Percentiles rank a stretch among this genome's conserved stretches.
Evolutionary conservation across 306 rosid species (phyloP).

Genomic region (Corylus heterophylla): DNA sequence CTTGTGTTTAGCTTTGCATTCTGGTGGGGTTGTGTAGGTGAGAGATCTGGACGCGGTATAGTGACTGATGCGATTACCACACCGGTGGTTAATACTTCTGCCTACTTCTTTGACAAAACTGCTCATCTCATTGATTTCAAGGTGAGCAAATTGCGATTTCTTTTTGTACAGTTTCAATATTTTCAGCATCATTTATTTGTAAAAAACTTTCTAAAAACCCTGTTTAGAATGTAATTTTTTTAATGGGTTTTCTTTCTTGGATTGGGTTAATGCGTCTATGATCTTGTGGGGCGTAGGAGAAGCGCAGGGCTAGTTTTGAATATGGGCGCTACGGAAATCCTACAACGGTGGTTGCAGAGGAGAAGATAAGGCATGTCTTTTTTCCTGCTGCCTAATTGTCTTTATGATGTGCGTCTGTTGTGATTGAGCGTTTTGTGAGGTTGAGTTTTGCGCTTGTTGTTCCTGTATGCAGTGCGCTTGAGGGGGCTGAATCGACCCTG

Average conservation of each 20-base stretch:
- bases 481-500: slow-evolving; percentile 96
- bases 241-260: not conserved
- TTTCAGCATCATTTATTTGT: too few relatives aligned
- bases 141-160: slow-evolving; percentile 40
- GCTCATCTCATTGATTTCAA: slow-evolving; percentile 82
- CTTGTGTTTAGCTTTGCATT: not conserved
- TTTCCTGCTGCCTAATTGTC: slow-evolving; percentile 11
- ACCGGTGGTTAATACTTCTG: slow-evolving; percentile 89
- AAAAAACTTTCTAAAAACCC: too few relatives aligned
- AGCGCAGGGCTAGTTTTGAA: slow-evolving; percentile 74
- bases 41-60: slow-evolving; percentile 85
- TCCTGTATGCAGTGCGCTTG: slow-evolving; percentile 64
- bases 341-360: slow-evolving; percentile 82
- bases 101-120: slow-evolving; percentile 76
- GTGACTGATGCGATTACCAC: slow-evolving; percentile 90
- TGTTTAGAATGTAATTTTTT: not conserved
- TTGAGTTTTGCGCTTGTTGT: not conserved
- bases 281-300: slow-evolving; percentile 55
- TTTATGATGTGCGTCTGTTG: not conserved
- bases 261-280: not conserved
- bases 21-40: slow-evolving; percentile 47
- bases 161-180: not conserved
- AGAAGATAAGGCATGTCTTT: slow-evolving; percentile 80
- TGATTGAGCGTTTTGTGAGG: slow-evolving; percentile 15
- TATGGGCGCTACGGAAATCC: slow-evolving; percentile 98